These are phyloP conservation scores for Cercospora brassicicola DNA, from an alignment of 2,329 filamentous ascomycete genomes.

Conservation along the genomic window DNA sequence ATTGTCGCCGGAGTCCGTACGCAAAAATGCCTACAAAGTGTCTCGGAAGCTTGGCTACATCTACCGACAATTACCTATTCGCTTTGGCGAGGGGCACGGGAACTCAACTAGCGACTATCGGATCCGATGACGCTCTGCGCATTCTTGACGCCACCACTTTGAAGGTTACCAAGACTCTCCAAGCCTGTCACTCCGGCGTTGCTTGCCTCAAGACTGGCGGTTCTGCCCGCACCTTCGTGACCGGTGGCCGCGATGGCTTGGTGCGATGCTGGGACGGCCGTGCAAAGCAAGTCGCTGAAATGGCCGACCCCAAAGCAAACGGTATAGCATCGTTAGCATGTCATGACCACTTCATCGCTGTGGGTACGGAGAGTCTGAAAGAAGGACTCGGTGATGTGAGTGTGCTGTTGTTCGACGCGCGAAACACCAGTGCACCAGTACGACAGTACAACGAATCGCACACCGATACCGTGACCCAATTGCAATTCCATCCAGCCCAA, in stretches of 20 bases:
- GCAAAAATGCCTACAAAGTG: slow-evolving; percentile 9
- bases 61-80: slow-evolving; percentile 53
- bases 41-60: slow-evolving; percentile 11
- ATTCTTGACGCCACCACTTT: slow-evolving; percentile 63
- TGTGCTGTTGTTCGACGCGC: slow-evolving; percentile 44
- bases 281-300: slow-evolving; percentile 24
- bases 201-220: slow-evolving; percentile 57
- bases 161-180: slow-evolving; percentile 51
- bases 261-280: slow-evolving; percentile 45
- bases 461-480: slow-evolving; percentile 61
- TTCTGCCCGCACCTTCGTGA: slow-evolving; percentile 55
- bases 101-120: slow-evolving; percentile 58
- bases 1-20: neutral
- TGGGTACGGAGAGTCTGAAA: slow-evolving; percentile 63
- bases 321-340: slow-evolving; percentile 67
- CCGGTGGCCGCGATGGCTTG: slow-evolving; percentile 69
- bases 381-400: slow-evolving; percentile 43
- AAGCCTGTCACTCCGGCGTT: slow-evolving; percentile 61
- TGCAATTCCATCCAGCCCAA: slow-evolving; percentile 49
- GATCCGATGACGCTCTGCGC: slow-evolving; percentile 69
- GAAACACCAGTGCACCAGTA: slow-evolving; percentile 41
- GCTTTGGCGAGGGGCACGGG: slow-evolving; percentile 50
- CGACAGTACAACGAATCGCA: slow-evolving; percentile 50
- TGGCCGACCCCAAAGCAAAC: slow-evolving; percentile 48
- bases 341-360: slow-evolving; percentile 62